These are phyloP conservation scores for Pichia sp. DNA, from an alignment of 1,139 yeast species.

Conservation along the genomic window DNA sequence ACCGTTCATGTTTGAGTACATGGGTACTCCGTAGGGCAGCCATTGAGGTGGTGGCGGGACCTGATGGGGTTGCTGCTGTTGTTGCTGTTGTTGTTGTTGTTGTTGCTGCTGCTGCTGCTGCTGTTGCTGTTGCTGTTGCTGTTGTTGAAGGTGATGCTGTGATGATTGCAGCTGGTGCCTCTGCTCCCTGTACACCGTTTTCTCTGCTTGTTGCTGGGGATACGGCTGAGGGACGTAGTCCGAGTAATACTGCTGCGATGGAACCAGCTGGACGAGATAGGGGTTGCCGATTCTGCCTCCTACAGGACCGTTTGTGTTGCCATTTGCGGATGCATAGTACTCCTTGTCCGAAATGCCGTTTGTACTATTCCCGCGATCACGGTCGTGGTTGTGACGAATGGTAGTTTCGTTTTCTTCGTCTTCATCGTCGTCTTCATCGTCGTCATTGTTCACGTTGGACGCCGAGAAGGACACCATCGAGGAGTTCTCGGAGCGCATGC, in stretches of 20 bases:
- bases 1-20: neutral
- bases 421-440: neutral
- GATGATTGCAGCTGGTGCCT: neutral
- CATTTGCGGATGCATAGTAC: neutral
- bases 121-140: neutral
- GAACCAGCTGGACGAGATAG: neutral
- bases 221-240: neutral
- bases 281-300: neutral
- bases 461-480: slow-evolving; percentile 10
- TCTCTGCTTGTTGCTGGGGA: neutral
- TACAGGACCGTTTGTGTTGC: too few species aligned
- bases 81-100: neutral
- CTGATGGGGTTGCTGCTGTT: neutral
- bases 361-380: neutral
- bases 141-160: neutral
- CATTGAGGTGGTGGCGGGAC: neutral
- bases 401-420: neutral
- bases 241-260: neutral
- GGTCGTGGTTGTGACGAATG: neutral
- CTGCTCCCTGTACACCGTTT: neutral
- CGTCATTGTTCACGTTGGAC: neutral
- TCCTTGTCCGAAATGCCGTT: neutral
- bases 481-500: slow-evolving; percentile 7
- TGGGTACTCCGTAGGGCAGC: slow-evolving; percentile 2
- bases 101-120: neutral